Conservation (phyloP, 2,329 filamentous ascomycete species). For the Sarocladium strictum region DNA sequence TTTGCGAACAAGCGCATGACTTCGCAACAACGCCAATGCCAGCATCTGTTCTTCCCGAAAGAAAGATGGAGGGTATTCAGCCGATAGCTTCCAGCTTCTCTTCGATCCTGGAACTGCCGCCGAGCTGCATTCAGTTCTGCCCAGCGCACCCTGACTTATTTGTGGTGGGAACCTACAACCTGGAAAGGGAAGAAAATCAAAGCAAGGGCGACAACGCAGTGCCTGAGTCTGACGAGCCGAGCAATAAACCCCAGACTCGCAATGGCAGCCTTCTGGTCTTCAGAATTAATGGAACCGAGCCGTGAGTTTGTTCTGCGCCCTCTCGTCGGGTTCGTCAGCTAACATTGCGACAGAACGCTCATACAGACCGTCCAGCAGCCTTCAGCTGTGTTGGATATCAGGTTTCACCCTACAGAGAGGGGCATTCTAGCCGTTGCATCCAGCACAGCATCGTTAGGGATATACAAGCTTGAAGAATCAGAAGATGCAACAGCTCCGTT, state of each 20-base stretch:
- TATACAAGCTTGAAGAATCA: conserved; percentile 42
- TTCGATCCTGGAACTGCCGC: conserved; percentile 58
- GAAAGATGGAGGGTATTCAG: background rate
- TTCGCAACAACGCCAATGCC: background rate
- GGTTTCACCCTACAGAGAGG: conserved; percentile 59
- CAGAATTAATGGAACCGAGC: conserved; percentile 39
- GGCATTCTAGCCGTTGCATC: conserved; percentile 67
- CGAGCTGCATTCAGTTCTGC: conserved; percentile 74
- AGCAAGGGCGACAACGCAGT: conserved; percentile 19
- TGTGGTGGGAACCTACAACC: conserved; percentile 78
- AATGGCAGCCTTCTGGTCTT: conserved; percentile 71
- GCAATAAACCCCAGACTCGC: conserved; percentile 50
- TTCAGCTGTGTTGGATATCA: conserved; percentile 77
- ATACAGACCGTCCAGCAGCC: conserved; percentile 56
- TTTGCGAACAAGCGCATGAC: background rate
- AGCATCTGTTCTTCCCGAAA: no score
- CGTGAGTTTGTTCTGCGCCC: conserved; percentile 43
- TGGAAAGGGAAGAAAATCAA: conserved; percentile 33
- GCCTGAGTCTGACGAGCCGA: background rate
- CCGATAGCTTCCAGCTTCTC: conserved; percentile 38
- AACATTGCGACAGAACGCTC: background rate
- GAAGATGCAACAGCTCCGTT: conserved; percentile 29
- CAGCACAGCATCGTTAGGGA: conserved; percentile 64
- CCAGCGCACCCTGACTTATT: conserved; percentile 58
- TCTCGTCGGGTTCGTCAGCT: background rate